Evolutionary conservation across 1,139 yeast species (phyloP), one percentile per base, ranked within the genome.

Genomic region (Zygoascus meyerae): DNA sequence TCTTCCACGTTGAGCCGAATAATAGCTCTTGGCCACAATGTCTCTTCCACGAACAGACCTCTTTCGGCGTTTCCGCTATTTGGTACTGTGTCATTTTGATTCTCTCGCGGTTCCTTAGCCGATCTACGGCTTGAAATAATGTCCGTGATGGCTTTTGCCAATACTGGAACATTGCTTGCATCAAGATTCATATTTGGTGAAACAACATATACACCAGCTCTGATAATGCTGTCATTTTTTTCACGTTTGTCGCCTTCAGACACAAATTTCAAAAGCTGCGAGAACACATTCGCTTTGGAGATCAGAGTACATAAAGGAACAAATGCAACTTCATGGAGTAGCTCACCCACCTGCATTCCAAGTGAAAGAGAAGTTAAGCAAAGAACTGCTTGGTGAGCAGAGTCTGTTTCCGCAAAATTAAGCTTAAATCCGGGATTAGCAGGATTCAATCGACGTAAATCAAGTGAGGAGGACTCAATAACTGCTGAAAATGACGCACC

Each of bases 351-450:
- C 29, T 54, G 56, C n/a, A 57, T 43, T 7, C 69, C 71, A 37
- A 68, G 53, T 15, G 64, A 61, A 33, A 67, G 47, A 6, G 72
- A 65, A n/a, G 68, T 62, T 9, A 66, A 54, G 8, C 70, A 57
- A 46, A 67, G 54, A 10, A 68, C 62, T 3, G 69, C 67, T 53
- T 70, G 74, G 51, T 70, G 74, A 5, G 73, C 72, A 18, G 58
- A 52, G 38, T 67, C 70, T 14, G 53, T 55, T 7, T 58, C 59
- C 2, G 59, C 54, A 50, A 67, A 70, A 34, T 63, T 55, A 48
- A 70, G 57, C 50, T 65, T 61, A 53, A 69, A 69, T 2, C 71
- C 71, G 7, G 72, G 70, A 40, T 63, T 62, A 35, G 59, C 56
- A 10, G 71, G 62, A 47, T 65, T 67, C 47, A 70, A 60, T 2